Conservation (phyloP, 495 filamentous ascomycete species). For the Venustampulla echinocandica region DNA sequence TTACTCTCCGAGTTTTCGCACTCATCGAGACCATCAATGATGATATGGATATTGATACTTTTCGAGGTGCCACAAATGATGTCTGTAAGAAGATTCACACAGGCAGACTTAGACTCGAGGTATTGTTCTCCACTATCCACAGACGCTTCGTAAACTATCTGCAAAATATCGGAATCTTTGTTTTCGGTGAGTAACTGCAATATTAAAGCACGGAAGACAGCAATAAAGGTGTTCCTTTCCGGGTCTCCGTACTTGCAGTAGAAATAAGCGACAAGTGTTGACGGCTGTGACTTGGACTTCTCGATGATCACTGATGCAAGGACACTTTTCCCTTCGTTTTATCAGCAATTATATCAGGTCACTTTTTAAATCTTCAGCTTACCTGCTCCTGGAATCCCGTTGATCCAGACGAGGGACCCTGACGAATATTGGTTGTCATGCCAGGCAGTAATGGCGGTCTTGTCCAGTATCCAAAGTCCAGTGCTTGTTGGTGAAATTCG, state of each 20-base stretch:
- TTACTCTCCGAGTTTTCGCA: conserved; percentile 27
- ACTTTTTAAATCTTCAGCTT: not conserved
- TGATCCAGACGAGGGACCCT: conserved; percentile 30
- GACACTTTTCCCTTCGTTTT: conserved; percentile 33
- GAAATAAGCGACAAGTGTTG: conserved; percentile 28
- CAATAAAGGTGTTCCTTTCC: conserved; percentile 24
- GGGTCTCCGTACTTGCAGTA: conserved; percentile 34
- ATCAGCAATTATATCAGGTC: not conserved
- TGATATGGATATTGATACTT: conserved; percentile 23
- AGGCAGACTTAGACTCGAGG: conserved; percentile 21
- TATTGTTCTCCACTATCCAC: conserved; percentile 21
- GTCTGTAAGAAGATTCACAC: conserved; percentile 25
- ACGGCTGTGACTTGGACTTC: conserved; percentile 14
- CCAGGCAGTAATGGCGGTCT: conserved; percentile 26
- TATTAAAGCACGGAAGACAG: conserved; percentile 28
- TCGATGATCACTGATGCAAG: conserved; percentile 33
- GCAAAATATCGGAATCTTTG: conserved; percentile 25
- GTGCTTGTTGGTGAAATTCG: conserved; percentile 32
- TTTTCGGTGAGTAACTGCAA: conserved; percentile 26
- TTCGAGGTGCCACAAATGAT: conserved; percentile 22
- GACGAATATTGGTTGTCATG: conserved; percentile 11
- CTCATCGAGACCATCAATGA: conserved; percentile 41
- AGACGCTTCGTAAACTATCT: conserved; percentile 26
- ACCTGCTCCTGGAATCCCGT: conserved; percentile 40
- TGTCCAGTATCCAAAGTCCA: conserved; percentile 28